phyloP scores from a whole-genome alignment of 495 filamentous ascomycete species.

The Poronia punctata region DNA sequence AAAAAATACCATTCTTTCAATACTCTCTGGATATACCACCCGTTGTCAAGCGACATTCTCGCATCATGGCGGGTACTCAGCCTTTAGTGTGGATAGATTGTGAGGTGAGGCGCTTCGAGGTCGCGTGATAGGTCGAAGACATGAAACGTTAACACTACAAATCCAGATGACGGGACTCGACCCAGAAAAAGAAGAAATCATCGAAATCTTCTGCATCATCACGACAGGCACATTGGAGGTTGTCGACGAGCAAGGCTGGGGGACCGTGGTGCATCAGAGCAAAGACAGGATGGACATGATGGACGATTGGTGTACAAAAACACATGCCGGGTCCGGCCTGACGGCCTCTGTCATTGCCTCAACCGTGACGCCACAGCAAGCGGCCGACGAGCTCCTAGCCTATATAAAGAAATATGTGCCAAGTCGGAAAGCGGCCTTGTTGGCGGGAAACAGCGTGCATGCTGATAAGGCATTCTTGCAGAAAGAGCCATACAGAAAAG shows the following conservation, averaged over 20 bases:
- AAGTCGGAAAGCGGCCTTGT: slow-evolving; percentile 52
- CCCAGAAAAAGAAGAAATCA: slow-evolving; percentile 68
- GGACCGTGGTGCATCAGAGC: slow-evolving; percentile 69
- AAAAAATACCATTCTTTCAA: too few species aligned
- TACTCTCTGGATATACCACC: too few species aligned
- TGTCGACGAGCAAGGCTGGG: slow-evolving; percentile 71
- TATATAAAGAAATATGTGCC: slow-evolving; percentile 72
- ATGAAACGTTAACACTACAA: too few species aligned
- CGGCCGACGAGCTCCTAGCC: slow-evolving; percentile 63
- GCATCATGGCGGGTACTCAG: slow-evolving; percentile 26
- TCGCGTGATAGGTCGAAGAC: too few species aligned
- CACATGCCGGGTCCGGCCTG: slow-evolving; percentile 65
- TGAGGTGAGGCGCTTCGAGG: slow-evolving; percentile 54
- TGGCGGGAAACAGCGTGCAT: slow-evolving; percentile 91
- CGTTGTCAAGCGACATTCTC: too few species aligned
- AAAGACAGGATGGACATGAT: slow-evolving; percentile 66
- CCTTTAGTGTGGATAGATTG: slow-evolving; percentile 79
- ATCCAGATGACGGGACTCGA: slow-evolving; percentile 90
- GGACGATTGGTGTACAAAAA: slow-evolving; percentile 54
- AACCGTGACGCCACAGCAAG: slow-evolving; percentile 60
- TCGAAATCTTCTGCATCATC: slow-evolving; percentile 91
- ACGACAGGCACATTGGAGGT: slow-evolving; percentile 72
- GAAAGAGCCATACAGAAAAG: slow-evolving; percentile 60
- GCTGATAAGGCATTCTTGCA: slow-evolving; percentile 78
- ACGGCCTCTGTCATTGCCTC: slow-evolving; percentile 71